A percentile compares a stretch with the other conserved stretches of the same genome.
Conservation (phyloP, 1,284 basidiomycete species). For the Cystobasidium sp. region DNA sequence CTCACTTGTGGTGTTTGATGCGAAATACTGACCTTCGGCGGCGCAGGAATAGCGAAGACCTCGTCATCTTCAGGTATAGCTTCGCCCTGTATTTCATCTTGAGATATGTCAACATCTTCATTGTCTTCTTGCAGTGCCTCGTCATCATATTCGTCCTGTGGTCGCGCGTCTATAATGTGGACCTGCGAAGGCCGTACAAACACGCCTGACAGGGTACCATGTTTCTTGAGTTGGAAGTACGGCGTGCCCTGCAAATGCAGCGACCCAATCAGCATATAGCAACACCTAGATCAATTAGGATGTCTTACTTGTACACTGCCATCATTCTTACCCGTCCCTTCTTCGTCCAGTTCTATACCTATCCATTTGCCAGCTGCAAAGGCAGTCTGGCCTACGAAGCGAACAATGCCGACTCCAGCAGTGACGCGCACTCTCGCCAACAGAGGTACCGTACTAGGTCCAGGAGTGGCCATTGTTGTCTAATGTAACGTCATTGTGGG, state of each 20-base stretch:
- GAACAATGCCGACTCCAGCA: constrained; percentile 79
- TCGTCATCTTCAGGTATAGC: constrained; percentile 21
- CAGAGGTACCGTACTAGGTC: constrained; percentile 34
- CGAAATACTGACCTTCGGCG: constrained; percentile 29
- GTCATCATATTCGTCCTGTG: constrained; percentile 47
- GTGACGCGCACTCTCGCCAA: constrained; percentile 70
- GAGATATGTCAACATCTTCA: constrained; percentile 8
- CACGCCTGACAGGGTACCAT: constrained; percentile 70
- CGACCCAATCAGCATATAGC: not conserved
- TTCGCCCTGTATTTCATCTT: constrained; percentile 48
- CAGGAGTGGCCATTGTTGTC: constrained; percentile 19
- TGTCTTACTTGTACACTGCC: constrained; percentile 69
- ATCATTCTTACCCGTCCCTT: constrained; percentile 68
- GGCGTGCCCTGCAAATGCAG: constrained; percentile 62
- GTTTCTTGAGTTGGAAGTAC: constrained; percentile 78
- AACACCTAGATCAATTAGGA: not conserved
- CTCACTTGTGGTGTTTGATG: not conserved
- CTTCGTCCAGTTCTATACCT: constrained; percentile 77
- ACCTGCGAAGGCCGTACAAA: constrained; percentile 91
- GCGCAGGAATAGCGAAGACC: constrained; percentile 28
- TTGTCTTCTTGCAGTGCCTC: not conserved
- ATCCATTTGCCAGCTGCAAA: constrained; percentile 94
- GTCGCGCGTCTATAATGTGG: constrained; percentile 61
- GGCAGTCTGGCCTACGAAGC: constrained; percentile 79
- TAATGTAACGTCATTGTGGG: not conserved